Evolutionary conservation across 2,329 filamentous ascomycete genomes (phyloP), one percentile per base, ranked within the genome.

Genomic region (Pyrenophora tritici-repentis): DNA sequence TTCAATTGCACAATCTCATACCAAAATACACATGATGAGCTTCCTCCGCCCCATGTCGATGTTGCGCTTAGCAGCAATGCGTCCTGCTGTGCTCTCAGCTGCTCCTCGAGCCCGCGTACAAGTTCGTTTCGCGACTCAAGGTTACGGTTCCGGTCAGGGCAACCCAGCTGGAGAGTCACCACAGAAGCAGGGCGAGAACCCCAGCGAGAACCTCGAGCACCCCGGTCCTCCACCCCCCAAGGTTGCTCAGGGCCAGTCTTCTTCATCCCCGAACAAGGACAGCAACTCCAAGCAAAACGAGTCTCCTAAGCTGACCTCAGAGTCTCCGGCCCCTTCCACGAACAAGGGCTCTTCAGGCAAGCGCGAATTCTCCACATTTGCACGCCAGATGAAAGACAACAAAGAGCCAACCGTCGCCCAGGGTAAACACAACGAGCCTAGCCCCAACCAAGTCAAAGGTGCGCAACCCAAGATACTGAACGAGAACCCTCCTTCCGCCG

Each of bases 161-260:
- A 73, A 75, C 42, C 75, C 75, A 24, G 68, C 56, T n/a, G 74
- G 73, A 50, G 75, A 78, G 60, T 73, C 74, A n/a, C 75, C 75
- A 1, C 66, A 78, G 61, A 55, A 74, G 41, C 75, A 77, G 55
- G 74, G 75, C 57, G 55, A 71, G 35, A 75, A 73, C 55, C 63
- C 61, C 3, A 72, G 71, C 12, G 73, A 72, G 47, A 60, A 74
- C 54, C 56, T 73, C 24, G 77, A 79, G 64, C 77, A 79, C 52
- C 76, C 77, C 2, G 77, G 77, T 5, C 76, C 77, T 5, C 63
- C 75, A 50, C 68, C 76, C 8, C 76, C 76, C 3, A 73, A 76
- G 50, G 73, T 69, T 5, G 76, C 71, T n/a, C 58, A 74, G 49
- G 66, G 62, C 40, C 61, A 71, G 36, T 58, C 63, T 3, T 65